phyloP scores from a whole-genome alignment of 1,139 yeast genomes.

The Debaryomyces udenii region DNA sequence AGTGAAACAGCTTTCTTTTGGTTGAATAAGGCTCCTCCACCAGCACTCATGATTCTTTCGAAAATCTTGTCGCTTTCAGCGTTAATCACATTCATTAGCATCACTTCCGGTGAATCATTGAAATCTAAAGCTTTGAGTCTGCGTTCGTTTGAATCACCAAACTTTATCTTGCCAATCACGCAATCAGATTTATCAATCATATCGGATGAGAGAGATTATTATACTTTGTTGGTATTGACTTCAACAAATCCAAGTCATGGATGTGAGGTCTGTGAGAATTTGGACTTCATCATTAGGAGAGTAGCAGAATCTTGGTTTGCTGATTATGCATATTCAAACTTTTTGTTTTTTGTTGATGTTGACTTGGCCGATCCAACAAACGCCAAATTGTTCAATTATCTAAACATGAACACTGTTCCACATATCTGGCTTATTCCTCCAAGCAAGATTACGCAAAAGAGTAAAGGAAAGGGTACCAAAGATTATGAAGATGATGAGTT shows the following conservation, averaged over 20 bases:
- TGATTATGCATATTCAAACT: constrained; percentile 42
- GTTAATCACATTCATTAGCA: constrained; percentile 1
- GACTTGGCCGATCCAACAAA: constrained; percentile 51
- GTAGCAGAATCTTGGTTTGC: constrained; percentile 48
- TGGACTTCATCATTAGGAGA: constrained; percentile 28
- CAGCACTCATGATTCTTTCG: constrained; percentile 1
- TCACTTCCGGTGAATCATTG: constrained; percentile 8
- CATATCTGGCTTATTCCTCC: constrained; percentile 70
- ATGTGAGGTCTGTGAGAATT: constrained; percentile 32
- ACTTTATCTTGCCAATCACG: constrained; percentile 31
- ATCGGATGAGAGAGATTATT: constrained; percentile 41
- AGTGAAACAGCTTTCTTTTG: neutral
- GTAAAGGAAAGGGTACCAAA: constrained; percentile 11
- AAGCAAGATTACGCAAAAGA: constrained; percentile 17
- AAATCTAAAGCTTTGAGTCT: constrained; percentile 15
- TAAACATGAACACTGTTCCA: constrained; percentile 57
- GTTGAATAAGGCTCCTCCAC: neutral
- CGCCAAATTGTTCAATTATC: constrained; percentile 35
- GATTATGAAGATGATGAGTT: constrained; percentile 25
- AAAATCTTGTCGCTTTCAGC: constrained; percentile 4
- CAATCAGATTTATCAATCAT: constrained; percentile 34
- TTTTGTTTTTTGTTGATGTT: constrained; percentile 50
- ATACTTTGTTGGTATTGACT: constrained; percentile 38
- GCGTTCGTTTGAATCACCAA: constrained; percentile 19
- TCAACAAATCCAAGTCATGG: constrained; percentile 38